Evolutionary conservation across 2,329 filamentous ascomycete species (phyloP).

Genomic region (Penicillium sumatraense): DNA sequence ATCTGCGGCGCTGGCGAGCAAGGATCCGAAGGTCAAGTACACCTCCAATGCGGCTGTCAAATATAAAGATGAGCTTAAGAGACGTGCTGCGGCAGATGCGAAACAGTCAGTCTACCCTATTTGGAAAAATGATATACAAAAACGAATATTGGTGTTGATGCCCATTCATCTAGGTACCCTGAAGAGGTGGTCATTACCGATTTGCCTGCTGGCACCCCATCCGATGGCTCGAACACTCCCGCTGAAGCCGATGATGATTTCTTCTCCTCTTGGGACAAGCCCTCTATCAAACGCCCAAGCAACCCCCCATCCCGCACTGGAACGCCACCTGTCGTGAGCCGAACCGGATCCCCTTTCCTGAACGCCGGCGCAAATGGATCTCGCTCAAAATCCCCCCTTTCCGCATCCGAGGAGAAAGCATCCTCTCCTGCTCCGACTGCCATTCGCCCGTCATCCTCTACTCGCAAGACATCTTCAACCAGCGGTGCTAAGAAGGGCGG

Average conservation of each 20-base stretch:
- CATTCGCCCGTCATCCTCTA: conserved; percentile 75
- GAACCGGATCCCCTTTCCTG: conserved; percentile 88
- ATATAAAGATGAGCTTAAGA: conserved; percentile 96
- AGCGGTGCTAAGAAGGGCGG: conserved; percentile 77
- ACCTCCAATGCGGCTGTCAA: conserved; percentile 90
- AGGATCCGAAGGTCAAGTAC: conserved; percentile 97
- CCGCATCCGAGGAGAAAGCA: conserved; percentile 58
- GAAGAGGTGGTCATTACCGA: conserved; percentile 85
- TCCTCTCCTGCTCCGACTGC: conserved; percentile 62
- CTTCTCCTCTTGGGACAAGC: conserved; percentile 99
- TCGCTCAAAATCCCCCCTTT: conserved; percentile 84
- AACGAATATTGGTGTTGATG: conserved; percentile 15
- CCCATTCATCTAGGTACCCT: conserved; percentile 66
- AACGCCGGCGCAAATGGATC: conserved; percentile 71
- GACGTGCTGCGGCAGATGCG: conserved; percentile 79
- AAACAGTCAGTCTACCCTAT: conserved; percentile 69
- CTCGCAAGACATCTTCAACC: conserved; percentile 72
- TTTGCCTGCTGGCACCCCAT: conserved; percentile 60
- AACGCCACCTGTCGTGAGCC: conserved; percentile 79
- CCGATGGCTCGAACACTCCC: conserved; percentile 74
- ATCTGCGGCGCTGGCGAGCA: conserved; percentile 90
- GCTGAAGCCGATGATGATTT: conserved; percentile 90
- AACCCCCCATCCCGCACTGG: conserved; percentile 88
- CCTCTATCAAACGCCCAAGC: conserved; percentile 92
- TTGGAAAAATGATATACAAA: background rate